phyloP scores from a whole-genome alignment of 2,329 filamentous ascomycete species.

The Pseudogymnoascus verrucosus region DNA sequence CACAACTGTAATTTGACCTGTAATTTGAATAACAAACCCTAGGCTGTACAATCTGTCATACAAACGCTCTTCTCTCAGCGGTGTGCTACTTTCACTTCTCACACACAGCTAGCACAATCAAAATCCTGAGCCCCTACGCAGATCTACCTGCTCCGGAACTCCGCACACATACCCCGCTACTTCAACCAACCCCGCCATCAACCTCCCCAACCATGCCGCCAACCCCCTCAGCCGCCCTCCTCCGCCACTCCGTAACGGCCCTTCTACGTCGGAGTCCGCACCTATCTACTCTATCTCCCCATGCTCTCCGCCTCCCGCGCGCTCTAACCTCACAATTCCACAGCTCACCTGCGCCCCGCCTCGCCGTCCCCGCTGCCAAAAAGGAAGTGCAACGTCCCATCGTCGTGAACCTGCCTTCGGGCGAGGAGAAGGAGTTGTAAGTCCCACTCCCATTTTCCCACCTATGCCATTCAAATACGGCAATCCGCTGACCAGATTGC shows the following conservation, averaged over 20 bases:
- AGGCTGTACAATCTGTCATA: not conserved
- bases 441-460: not conserved
- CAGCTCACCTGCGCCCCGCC: not conserved
- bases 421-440: not conserved
- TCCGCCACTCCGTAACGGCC: not conserved
- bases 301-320: not conserved
- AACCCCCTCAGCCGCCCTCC: not conserved
- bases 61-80: not conserved
- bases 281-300: not conserved
- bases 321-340: not conserved
- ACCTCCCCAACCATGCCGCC: not conserved
- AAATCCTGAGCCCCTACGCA: not conserved
- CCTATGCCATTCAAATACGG: not conserved
- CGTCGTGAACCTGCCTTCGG: not conserved
- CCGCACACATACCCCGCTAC: not conserved
- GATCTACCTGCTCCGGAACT: not conserved
- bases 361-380: not conserved
- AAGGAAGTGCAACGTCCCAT: not conserved
- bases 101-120: not conserved
- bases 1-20: slow-evolving; percentile 5
- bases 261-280: not conserved
- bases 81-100: not conserved
- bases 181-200: not conserved
- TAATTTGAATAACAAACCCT: not conserved
- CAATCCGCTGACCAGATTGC: not conserved